Percentiles rank a stretch among this genome's conserved stretches.
phyloP scores from a whole-genome alignment of 345 rosid genomes.

The Citrus australasica region DNA sequence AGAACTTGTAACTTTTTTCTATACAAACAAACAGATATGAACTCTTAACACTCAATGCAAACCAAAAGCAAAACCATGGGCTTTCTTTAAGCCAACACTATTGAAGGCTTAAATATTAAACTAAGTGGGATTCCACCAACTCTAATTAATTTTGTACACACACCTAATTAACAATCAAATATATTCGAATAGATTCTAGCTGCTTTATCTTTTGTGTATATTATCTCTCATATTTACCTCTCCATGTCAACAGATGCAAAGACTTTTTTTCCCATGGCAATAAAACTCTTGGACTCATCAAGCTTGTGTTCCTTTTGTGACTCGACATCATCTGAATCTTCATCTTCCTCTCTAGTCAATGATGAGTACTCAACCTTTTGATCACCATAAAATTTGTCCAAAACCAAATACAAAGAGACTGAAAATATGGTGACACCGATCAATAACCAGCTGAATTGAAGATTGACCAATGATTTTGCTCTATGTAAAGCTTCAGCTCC shows the following conservation, averaged over 20 bases:
- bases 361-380: conserved; percentile 35
- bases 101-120: conserved; percentile 24
- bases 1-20: background rate
- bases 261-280: conserved; percentile 34
- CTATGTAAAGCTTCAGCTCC: conserved; percentile 46
- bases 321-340: conserved; percentile 44
- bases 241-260: conserved; percentile 35
- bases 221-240: conserved; percentile 18
- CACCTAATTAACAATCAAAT: background rate
- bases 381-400: conserved; percentile 36
- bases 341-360: conserved; percentile 38
- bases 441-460: conserved; percentile 64
- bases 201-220: background rate
- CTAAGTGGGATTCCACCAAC: conserved; percentile 5
- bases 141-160: conserved; percentile 13
- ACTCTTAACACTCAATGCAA: background rate
- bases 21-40: background rate
- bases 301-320: conserved; percentile 26
- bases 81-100: conserved; percentile 27
- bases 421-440: conserved; percentile 38
- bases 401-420: conserved; percentile 36
- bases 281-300: conserved; percentile 23
- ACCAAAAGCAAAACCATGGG: background rate
- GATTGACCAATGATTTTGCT: conserved; percentile 75
- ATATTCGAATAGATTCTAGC: background rate